These are phyloP conservation scores for Cladosporium phlei DNA, from an alignment of 2,329 filamentous ascomycete genomes.

Conservation along the genomic window DNA sequence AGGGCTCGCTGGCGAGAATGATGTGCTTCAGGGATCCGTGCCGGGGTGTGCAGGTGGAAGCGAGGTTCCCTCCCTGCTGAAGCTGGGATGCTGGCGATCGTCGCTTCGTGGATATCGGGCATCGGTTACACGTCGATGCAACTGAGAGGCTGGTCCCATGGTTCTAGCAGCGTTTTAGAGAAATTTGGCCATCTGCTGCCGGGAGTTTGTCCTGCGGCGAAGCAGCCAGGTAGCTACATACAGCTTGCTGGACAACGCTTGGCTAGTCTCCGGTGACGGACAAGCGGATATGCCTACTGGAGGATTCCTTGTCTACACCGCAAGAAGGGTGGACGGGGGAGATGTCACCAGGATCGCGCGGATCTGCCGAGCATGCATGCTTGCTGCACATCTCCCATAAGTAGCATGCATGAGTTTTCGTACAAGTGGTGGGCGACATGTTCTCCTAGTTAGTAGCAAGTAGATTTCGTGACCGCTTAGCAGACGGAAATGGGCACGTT, in stretches of 20 bases:
- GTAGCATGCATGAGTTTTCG: background rate
- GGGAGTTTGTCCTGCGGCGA: too few species aligned
- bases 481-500: background rate
- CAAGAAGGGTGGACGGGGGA: too few species aligned
- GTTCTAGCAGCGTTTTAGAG: background rate
- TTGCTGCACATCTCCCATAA: background rate
- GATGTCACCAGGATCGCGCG: background rate
- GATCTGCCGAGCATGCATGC: conserved; percentile 4
- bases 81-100: too few species aligned
- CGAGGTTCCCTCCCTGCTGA: conserved; percentile 2
- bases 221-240: too few species aligned
- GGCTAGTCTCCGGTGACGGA: too few species aligned
- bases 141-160: background rate
- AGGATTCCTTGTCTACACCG: too few species aligned
- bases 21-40: conserved; percentile 10
- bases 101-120: too few species aligned
- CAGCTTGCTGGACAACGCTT: too few species aligned
- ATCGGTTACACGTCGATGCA: conserved; percentile 4
- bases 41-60: conserved; percentile 3
- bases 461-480: background rate
- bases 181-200: too few species aligned
- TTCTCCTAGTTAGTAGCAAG: conserved; percentile 1
- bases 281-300: too few species aligned
- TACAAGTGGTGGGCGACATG: background rate
- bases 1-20: conserved; percentile 2